Evolutionary conservation across 768 basidiomycete species (phyloP).

Genomic region (Leccinum rimulosum): DNA sequence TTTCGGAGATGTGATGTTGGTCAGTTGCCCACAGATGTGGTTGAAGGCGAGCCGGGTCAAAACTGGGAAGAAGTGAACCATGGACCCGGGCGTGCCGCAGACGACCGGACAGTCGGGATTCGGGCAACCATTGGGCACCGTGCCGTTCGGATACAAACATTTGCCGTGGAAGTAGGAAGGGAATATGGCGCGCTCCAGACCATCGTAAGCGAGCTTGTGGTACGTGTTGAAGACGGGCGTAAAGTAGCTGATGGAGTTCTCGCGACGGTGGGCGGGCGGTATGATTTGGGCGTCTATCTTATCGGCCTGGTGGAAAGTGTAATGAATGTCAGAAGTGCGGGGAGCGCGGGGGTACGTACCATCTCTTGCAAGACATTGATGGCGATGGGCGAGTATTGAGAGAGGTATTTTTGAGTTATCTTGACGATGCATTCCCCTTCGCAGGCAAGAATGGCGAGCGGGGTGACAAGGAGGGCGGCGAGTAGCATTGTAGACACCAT

Average conservation of each 20-base stretch:
- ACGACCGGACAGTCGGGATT: slow-evolving; percentile 77
- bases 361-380: slow-evolving; percentile 36
- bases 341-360: slow-evolving; percentile 34
- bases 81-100: slow-evolving; percentile 79
- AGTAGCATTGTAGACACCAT: slow-evolving; percentile 24
- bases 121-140: slow-evolving; percentile 68
- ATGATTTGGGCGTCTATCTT: slow-evolving; percentile 36
- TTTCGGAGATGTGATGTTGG: slow-evolving; percentile 35
- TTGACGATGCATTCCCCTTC: slow-evolving; percentile 66
- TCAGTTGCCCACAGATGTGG: slow-evolving; percentile 36
- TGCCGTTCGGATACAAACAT: slow-evolving; percentile 51
- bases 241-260: slow-evolving; percentile 37
- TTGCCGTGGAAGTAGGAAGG: slow-evolving; percentile 75
- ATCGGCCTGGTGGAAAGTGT: slow-evolving; percentile 29
- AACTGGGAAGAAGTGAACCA: slow-evolving; percentile 62
- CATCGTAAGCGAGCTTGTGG: slow-evolving; percentile 39
- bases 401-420: slow-evolving; percentile 55
- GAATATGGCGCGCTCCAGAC: slow-evolving; percentile 59
- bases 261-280: slow-evolving; percentile 23
- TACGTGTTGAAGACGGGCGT: slow-evolving; percentile 48
- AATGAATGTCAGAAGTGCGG: not conserved
- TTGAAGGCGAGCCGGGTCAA: slow-evolving; percentile 51
- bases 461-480: slow-evolving; percentile 28
- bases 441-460: slow-evolving; percentile 50
- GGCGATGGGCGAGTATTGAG: slow-evolving; percentile 48